Percentiles rank a stretch among this genome's conserved stretches.
Evolutionary conservation across 202 grass and related monocot species (phyloP).

Genomic region (Setaria viridis): DNA sequence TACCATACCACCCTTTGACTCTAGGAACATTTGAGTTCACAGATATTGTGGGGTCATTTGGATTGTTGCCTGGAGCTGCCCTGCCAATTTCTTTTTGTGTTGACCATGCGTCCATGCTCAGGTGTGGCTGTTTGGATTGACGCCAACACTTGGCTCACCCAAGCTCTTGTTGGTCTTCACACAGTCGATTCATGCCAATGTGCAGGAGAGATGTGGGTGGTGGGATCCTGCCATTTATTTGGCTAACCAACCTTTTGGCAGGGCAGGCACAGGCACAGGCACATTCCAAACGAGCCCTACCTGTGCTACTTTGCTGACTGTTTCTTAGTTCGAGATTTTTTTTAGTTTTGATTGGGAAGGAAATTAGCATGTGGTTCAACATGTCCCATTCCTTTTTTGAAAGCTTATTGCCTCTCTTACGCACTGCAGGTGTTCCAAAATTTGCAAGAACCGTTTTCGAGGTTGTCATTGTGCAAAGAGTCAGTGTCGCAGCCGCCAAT

Average conservation of each 20-base stretch:
- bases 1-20: not conserved
- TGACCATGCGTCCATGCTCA: not conserved
- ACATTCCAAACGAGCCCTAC: not conserved
- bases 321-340: conserved; percentile 28
- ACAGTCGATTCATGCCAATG: not conserved
- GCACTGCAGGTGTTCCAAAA: conserved; percentile 89
- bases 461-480: conserved; percentile 99
- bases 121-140: not conserved
- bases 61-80: not conserved
- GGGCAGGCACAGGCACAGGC: not conserved
- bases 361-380: not conserved
- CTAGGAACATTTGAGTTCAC: conserved; percentile 15
- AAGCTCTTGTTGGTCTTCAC: not conserved
- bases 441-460: conserved; percentile 97
- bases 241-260: not conserved
- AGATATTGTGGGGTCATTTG: conserved; percentile 4
- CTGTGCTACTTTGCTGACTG: conserved; percentile 6
- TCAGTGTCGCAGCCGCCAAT: conserved; percentile 95
- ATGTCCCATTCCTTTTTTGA: conserved; percentile 1
- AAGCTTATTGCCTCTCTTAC: conserved; percentile 44
- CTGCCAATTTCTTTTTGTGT: not conserved
- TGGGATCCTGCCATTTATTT: not conserved
- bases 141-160: not conserved
- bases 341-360: not conserved
- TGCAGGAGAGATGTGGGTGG: no score